These are phyloP conservation scores for Aspergillus taichungensis DNA, from an alignment of 495 filamentous ascomycete species.

Conservation along the genomic window DNA sequence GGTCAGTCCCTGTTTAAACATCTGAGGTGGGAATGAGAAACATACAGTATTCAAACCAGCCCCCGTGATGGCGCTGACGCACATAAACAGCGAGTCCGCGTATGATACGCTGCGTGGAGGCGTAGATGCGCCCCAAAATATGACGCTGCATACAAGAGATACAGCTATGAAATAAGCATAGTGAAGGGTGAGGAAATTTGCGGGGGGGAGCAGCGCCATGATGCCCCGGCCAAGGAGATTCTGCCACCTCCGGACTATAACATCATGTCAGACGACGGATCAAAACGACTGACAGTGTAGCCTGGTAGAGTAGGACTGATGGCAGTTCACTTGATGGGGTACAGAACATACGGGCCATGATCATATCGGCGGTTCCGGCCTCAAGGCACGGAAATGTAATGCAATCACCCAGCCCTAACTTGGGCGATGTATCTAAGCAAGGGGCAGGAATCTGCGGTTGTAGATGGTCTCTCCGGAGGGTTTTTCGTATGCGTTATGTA, in stretches of 20 bases:
- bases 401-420: no score
- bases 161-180: conserved; percentile 69
- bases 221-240: conserved; percentile 15
- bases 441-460: no score
- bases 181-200: conserved; percentile 73
- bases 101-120: conserved; percentile 57
- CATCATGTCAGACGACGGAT: neutral
- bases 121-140: conserved; percentile 65
- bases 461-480: neutral
- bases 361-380: no score
- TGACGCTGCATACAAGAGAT: conserved; percentile 53
- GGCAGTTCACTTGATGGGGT: neutral
- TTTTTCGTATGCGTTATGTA: neutral
- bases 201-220: conserved; percentile 27
- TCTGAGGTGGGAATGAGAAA: neutral
- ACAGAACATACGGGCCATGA: no score
- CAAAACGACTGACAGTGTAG: neutral
- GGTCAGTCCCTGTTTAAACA: conserved; percentile 3
- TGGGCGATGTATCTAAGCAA: no score
- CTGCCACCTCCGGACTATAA: conserved; percentile 15
- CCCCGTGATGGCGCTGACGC: conserved; percentile 71
- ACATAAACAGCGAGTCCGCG: conserved; percentile 67
- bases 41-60: conserved; percentile 65
- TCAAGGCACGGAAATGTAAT: no score
- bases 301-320: neutral